Evolutionary conservation across 2,329 filamentous ascomycete genomes (phyloP).

Genomic region (Venturia asperata): DNA sequence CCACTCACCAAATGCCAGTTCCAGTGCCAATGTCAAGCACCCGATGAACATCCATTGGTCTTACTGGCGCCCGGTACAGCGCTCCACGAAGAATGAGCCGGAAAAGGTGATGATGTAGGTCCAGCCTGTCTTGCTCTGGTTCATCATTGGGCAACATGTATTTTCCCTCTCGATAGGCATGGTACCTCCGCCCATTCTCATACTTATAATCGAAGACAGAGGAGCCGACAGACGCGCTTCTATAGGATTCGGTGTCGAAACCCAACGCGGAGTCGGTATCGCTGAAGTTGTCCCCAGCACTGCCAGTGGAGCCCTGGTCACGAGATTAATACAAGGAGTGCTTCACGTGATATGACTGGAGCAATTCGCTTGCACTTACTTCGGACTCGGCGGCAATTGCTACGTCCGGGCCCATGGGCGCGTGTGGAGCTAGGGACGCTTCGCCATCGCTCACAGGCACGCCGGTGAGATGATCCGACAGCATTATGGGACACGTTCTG

Average conservation of each 20-base stretch:
- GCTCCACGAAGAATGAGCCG: constrained; percentile 27
- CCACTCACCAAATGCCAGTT: constrained; percentile 15
- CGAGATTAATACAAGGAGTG: not conserved
- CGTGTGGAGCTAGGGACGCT: not conserved
- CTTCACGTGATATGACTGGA: not conserved
- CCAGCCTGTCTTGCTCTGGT: constrained; percentile 22
- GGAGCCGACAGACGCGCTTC: constrained; percentile 1
- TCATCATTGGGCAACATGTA: constrained; percentile 30
- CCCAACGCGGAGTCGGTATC: constrained; percentile 12
- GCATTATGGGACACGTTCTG: not conserved
- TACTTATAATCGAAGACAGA: constrained; percentile 6
- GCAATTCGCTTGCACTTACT: not conserved
- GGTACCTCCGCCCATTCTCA: constrained; percentile 17
- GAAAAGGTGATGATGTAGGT: constrained; percentile 17
- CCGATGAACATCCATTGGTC: constrained; percentile 24
- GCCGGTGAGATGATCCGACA: not conserved
- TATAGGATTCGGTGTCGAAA: not conserved
- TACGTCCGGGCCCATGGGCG: not conserved
- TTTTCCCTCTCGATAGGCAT: constrained; percentile 16
- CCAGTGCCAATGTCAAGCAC: constrained; percentile 28
- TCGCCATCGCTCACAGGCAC: not conserved
- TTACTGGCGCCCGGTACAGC: constrained; percentile 36
- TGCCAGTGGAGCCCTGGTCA: not conserved
- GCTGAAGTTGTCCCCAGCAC: not conserved
- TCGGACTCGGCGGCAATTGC: not conserved